Percentiles rank a stretch among this genome's conserved stretches.
phyloP scores from a whole-genome alignment of 192 early-diverging fungal species.

The Coemansia aciculifera region DNA sequence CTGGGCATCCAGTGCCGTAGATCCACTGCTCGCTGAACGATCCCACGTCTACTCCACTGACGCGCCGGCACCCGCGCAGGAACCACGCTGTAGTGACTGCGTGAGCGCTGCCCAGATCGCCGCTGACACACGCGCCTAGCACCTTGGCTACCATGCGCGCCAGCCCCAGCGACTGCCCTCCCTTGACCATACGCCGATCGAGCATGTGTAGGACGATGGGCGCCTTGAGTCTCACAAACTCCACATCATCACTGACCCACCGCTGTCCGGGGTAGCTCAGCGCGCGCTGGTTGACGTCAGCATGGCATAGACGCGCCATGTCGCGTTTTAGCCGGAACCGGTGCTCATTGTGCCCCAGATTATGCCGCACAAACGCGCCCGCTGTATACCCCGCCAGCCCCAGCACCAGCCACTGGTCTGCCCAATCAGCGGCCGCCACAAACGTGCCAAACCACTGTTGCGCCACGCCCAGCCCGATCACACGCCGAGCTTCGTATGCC shows the following conservation, averaged over 20 bases:
- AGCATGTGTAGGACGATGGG: conserved; percentile 91
- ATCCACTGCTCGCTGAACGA: conserved; percentile 94
- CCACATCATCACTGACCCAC: conserved; percentile 54
- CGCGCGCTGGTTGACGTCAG: conserved; percentile 88
- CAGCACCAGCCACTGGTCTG: conserved; percentile 86
- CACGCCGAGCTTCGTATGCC: conserved; percentile 75
- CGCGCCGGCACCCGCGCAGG: conserved; percentile 78
- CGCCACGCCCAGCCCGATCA: conserved; percentile 70
- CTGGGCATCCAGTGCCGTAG: conserved; percentile 86
- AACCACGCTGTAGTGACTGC: conserved; percentile 71
- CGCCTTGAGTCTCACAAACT: conserved; percentile 83
- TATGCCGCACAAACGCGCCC: conserved; percentile 71
- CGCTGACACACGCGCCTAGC: conserved; percentile 71
- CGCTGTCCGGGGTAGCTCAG: conserved; percentile 65
- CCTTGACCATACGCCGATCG: conserved; percentile 78
- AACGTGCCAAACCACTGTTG: conserved; percentile 96
- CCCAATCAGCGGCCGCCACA: conserved; percentile 68
- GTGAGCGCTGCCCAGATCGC: conserved; percentile 55
- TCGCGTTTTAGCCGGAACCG: conserved; percentile 79
- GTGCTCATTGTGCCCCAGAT: conserved; percentile 88
- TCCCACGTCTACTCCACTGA: conserved; percentile 81
- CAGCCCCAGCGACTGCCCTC: conserved; percentile 63
- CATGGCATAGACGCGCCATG: conserved; percentile 73
- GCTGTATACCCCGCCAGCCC: conserved; percentile 80
- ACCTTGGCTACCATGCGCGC: conserved; percentile 80